Conservation (phyloP, 1,284 basidiomycete genomes). For the Apiotrichum veenhuisii region DNA sequence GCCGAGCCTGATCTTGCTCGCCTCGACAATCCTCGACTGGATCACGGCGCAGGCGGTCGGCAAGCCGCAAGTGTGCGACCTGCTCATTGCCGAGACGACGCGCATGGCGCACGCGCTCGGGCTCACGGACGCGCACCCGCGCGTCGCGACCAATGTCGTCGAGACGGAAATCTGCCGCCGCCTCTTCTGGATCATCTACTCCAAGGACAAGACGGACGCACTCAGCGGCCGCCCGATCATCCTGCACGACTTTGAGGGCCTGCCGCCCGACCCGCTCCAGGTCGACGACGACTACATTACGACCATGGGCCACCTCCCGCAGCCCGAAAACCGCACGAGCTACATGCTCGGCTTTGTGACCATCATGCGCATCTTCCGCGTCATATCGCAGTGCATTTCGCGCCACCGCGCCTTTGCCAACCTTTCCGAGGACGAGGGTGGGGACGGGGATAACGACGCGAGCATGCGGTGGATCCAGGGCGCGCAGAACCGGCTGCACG, state of each 20-base stretch:
- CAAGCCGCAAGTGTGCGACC: slow-evolving; percentile 15
- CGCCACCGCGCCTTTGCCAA: slow-evolving; percentile 27
- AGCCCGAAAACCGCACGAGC: slow-evolving; percentile 11
- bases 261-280: slow-evolving; percentile 27
- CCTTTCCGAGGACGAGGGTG: background rate
- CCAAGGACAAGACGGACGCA: slow-evolving; percentile 31
- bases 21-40: slow-evolving; percentile 24
- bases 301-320: slow-evolving; percentile 10
- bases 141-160: slow-evolving; percentile 7
- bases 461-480: slow-evolving; percentile 4
- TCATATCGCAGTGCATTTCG: slow-evolving; percentile 25
- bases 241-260: slow-evolving; percentile 27
- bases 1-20: slow-evolving; percentile 17
- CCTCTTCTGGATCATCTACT: slow-evolving; percentile 31
- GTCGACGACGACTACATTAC: slow-evolving; percentile 37
- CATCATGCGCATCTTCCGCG: slow-evolving; percentile 25
- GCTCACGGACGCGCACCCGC: slow-evolving; percentile 12
- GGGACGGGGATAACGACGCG: background rate
- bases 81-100: slow-evolving; percentile 22
- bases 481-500: slow-evolving; percentile 3
- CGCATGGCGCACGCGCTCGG: slow-evolving; percentile 23
- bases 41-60: slow-evolving; percentile 23
- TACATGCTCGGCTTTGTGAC: slow-evolving; percentile 29
- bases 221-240: slow-evolving; percentile 25
- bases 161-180: slow-evolving; percentile 24